phyloP scores from a whole-genome alignment of 1,139 yeast species.

The Pichia sp. region DNA sequence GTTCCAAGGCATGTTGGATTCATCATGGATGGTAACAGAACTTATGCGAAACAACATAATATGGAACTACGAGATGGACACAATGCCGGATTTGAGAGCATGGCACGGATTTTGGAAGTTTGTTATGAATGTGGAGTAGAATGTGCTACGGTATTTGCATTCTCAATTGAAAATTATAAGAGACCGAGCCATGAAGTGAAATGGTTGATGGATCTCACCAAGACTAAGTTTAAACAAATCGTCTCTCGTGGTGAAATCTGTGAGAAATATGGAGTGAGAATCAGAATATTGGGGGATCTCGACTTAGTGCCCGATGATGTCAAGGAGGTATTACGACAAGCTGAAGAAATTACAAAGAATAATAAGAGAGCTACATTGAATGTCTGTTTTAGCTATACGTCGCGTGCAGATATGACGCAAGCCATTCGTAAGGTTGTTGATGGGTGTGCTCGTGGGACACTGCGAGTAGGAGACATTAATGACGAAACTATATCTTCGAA shows the following conservation, averaged over 20 bases:
- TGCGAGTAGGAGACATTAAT: not conserved
- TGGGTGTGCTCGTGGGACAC: not conserved
- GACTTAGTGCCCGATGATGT: slow-evolving; percentile 66
- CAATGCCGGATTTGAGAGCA: slow-evolving; percentile 81
- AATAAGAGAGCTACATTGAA: slow-evolving; percentile 72
- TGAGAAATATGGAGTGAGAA: slow-evolving; percentile 68
- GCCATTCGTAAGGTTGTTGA: slow-evolving; percentile 50
- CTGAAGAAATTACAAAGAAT: slow-evolving; percentile 59
- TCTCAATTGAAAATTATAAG: slow-evolving; percentile 90
- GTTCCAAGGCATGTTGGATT: slow-evolving; percentile 88
- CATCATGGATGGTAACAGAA: slow-evolving; percentile 95
- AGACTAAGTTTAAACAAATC: slow-evolving; percentile 65
- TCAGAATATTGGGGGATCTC: slow-evolving; percentile 68
- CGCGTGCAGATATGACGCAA: slow-evolving; percentile 82
- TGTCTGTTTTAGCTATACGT: slow-evolving; percentile 93
- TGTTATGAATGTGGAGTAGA: slow-evolving; percentile 82
- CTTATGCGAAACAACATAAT: slow-evolving; percentile 69
- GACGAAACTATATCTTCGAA: slow-evolving; percentile 35
- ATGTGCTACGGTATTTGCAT: slow-evolving; percentile 87
- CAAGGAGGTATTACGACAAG: slow-evolving; percentile 47
- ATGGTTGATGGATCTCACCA: slow-evolving; percentile 83
- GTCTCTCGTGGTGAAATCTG: slow-evolving; percentile 75
- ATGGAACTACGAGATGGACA: slow-evolving; percentile 88
- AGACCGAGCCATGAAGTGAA: slow-evolving; percentile 76
- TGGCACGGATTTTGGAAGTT: slow-evolving; percentile 71